Conservation (phyloP, 768 basidiomycete genomes). For the Daedaleopsis sinensis region DNA sequence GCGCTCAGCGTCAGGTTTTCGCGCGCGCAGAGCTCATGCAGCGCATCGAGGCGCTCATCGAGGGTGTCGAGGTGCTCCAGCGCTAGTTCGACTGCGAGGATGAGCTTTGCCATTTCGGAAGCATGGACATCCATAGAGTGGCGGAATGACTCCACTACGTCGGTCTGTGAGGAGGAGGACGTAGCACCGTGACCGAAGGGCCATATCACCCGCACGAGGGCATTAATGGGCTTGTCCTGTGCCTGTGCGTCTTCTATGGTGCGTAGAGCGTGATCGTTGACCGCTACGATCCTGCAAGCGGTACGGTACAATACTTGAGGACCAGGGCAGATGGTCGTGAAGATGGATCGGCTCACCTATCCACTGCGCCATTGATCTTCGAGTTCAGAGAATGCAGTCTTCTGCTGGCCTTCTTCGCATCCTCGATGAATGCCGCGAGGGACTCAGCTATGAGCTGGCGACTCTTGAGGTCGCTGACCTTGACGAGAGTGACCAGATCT, state of each 20-base stretch:
- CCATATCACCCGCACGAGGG: slow-evolving; percentile 31
- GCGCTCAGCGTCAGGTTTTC: slow-evolving; percentile 53
- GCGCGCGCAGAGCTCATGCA: slow-evolving; percentile 62
- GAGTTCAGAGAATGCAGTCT: slow-evolving; percentile 65
- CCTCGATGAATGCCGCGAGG: slow-evolving; percentile 56
- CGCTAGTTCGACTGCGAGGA: slow-evolving; percentile 68
- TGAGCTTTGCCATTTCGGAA: slow-evolving; percentile 51
- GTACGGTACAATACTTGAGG: neutral
- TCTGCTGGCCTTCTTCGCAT: slow-evolving; percentile 62
- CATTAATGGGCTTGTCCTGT: slow-evolving; percentile 30
- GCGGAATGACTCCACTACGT: slow-evolving; percentile 57
- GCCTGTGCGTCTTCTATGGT: slow-evolving; percentile 48
- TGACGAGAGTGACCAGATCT: slow-evolving; percentile 67
- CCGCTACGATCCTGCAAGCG: slow-evolving; percentile 61
- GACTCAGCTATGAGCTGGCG: slow-evolving; percentile 57
- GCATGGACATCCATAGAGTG: slow-evolving; percentile 66
- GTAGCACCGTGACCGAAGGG: slow-evolving; percentile 34
- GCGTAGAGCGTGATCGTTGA: slow-evolving; percentile 71
- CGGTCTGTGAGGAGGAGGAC: slow-evolving; percentile 39
- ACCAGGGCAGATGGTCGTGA: neutral
- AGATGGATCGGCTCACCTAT: slow-evolving; percentile 50
- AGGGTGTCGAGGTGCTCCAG: slow-evolving; percentile 59
- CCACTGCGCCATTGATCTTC: slow-evolving; percentile 73
- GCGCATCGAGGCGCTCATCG: slow-evolving; percentile 56
- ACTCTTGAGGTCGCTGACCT: slow-evolving; percentile 61